Evolutionary conservation across 768 basidiomycete species (phyloP), one percentile per base, ranked within the genome.

Genomic region (Lactifluus volemus): DNA sequence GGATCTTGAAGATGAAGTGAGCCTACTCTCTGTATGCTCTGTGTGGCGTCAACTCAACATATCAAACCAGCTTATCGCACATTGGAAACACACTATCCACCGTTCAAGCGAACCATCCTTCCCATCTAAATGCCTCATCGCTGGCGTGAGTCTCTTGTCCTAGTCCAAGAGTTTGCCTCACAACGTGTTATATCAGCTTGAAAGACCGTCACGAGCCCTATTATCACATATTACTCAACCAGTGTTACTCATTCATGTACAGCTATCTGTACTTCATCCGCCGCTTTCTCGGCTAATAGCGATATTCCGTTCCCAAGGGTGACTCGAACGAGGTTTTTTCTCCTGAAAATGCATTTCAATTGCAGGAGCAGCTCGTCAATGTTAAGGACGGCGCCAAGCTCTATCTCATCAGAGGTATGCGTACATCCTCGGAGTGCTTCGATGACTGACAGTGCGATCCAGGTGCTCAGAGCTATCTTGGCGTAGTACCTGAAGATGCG

Each of bases 41-140:
- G 25, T 32, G 7, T 32, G 7, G 21, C 11, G 15, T 6, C 10
- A n/a, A 49, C 51, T 57, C 49, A 17, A 49, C 29, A 4, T n/a
- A 19, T 44, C 7, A 12, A 8, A 34, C n/a, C 50, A 68, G 68
- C 53, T 69, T 4, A 64, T 67, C 34, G 68, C 60, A 14, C 63
- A 61, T 53, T 68, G 58, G 58, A 63, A 58, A 64, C 53, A 17
- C 61, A 62, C 25, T 67, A 62, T 41, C 68, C 70, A 30, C 70
- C 70, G 25, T 63, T 58, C 34, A 63, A 59, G 19, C 58, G 70
- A 15, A 58, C 30, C 14, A 30, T 51, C 25, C 49, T 66, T 19
- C 55, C 55, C 63, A 66, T 39, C 34, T 66, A 11, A 52, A 49
- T 58, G 59, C 53, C 59, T 56, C 39, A 44, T 59, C 32, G 52